These are phyloP conservation scores for Eucalyptus cloeziana DNA, from an alignment of 345 rosid species.

Conservation along the genomic window DNA sequence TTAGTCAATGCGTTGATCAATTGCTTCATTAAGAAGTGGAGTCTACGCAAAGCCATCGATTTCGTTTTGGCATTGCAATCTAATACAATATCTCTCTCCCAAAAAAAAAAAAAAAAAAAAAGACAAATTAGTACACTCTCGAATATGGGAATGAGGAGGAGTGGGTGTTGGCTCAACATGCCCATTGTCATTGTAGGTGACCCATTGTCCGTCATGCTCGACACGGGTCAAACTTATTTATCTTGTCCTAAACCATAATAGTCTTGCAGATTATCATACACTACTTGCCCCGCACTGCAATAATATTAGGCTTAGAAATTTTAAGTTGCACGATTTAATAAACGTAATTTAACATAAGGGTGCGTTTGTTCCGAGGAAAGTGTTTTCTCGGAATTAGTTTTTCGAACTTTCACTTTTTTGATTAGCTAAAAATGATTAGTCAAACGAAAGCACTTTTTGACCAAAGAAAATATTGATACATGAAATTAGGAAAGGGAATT, in stretches of 20 bases:
- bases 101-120: background rate
- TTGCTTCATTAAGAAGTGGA: background rate
- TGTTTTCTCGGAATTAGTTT: no score
- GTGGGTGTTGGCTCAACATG: background rate
- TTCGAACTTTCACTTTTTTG: no score
- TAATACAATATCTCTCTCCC: background rate
- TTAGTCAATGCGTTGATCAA: background rate
- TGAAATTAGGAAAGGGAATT: no score
- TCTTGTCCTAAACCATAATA: background rate
- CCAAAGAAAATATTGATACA: no score
- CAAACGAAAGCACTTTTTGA: no score
- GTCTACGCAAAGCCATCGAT: background rate
- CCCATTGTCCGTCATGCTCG: background rate
- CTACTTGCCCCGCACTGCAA: background rate
- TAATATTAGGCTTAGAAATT: background rate
- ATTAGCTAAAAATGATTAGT: no score
- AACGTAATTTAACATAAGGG: background rate
- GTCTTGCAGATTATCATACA: background rate
- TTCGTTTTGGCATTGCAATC: background rate
- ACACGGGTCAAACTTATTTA: background rate
- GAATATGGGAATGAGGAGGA: background rate
- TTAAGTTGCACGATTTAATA: background rate
- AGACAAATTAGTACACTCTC: background rate
- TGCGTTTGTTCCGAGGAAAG: no score
- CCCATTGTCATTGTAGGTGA: background rate